These are phyloP conservation scores for Penicillium griseofulvum DNA, from an alignment of 2,329 filamentous ascomycete species.

Conservation along the genomic window DNA sequence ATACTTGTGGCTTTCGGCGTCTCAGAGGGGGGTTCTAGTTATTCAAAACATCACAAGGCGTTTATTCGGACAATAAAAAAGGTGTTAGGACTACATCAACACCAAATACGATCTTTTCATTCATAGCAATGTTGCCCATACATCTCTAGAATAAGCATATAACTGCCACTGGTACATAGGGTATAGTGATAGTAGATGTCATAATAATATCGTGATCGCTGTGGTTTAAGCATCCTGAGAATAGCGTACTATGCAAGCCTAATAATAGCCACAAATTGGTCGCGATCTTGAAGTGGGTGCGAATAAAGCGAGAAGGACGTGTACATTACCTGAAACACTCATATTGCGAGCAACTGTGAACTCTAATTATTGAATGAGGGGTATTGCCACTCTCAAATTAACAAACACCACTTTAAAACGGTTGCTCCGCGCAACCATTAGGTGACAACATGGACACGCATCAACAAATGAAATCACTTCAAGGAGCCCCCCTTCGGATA, in stretches of 20 bases:
- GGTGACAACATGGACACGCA: slow-evolving; percentile 25
- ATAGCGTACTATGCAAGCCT: not conserved
- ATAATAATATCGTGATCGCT: not conserved
- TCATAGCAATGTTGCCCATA: not conserved
- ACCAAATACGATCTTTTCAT: not conserved
- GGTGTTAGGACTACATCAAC: not conserved
- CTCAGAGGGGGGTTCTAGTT: not conserved
- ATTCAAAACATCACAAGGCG: not conserved
- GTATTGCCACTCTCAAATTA: slow-evolving; percentile 4
- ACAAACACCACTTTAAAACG: slow-evolving; percentile 18
- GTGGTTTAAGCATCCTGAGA: not conserved
- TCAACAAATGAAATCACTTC: slow-evolving; percentile 29
- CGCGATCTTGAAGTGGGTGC: slow-evolving; percentile 6
- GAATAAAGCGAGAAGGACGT: not conserved
- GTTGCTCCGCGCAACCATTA: slow-evolving; percentile 37
- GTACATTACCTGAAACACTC: slow-evolving; percentile 1
- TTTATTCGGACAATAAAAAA: not conserved
- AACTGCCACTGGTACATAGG: not conserved
- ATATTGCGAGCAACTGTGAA: not conserved
- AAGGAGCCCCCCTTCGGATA: slow-evolving; percentile 26
- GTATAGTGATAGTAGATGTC: not conserved
- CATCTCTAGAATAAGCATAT: not conserved
- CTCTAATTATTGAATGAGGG: not conserved
- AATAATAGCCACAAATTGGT: not conserved
- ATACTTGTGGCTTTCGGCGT: not conserved